phyloP scores from a whole-genome alignment of 2,329 filamentous ascomycete genomes.

The Curvularia spicifera region DNA sequence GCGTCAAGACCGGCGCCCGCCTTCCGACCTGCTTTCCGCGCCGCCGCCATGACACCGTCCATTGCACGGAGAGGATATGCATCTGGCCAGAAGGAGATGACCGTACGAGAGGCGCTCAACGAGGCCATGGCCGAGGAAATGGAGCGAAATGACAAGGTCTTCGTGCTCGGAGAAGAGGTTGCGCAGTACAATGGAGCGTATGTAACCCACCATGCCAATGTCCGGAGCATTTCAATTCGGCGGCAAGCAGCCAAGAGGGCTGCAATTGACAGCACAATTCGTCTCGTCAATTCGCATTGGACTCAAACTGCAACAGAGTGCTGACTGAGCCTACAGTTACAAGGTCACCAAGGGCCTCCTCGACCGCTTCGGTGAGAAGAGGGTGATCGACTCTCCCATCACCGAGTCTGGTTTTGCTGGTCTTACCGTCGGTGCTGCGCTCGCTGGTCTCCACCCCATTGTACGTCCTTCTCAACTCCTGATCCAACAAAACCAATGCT shows the following conservation, averaged over 20 bases:
- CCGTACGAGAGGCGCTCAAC: slow-evolving; percentile 95
- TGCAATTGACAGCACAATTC: not conserved
- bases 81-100: slow-evolving; percentile 83
- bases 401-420: slow-evolving; percentile 96
- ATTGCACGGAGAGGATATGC: slow-evolving; percentile 63
- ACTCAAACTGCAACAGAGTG: slow-evolving; percentile 12
- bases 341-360: slow-evolving; percentile 98
- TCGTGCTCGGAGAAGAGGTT: slow-evolving; percentile 95
- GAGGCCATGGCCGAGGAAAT: slow-evolving; percentile 98
- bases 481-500: slow-evolving; percentile 8
- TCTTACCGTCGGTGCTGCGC: slow-evolving; percentile 90
- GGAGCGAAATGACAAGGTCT: slow-evolving; percentile 92
- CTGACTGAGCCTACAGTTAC: slow-evolving; percentile 67
- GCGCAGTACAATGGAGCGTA: slow-evolving; percentile 98
- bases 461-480: slow-evolving; percentile 60
- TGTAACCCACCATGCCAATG: slow-evolving; percentile 40
- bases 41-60: slow-evolving; percentile 55
- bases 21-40: slow-evolving; percentile 61
- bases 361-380: slow-evolving; percentile 95
- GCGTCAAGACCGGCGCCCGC: slow-evolving; percentile 59
- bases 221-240: slow-evolving; percentile 15
- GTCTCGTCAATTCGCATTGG: slow-evolving; percentile 6
- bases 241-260: slow-evolving; percentile 6
- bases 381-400: slow-evolving; percentile 98
- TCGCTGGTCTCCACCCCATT: slow-evolving; percentile 91